phyloP scores from a whole-genome alignment of 2,329 filamentous ascomycete genomes.

The Didymella lethalis region DNA sequence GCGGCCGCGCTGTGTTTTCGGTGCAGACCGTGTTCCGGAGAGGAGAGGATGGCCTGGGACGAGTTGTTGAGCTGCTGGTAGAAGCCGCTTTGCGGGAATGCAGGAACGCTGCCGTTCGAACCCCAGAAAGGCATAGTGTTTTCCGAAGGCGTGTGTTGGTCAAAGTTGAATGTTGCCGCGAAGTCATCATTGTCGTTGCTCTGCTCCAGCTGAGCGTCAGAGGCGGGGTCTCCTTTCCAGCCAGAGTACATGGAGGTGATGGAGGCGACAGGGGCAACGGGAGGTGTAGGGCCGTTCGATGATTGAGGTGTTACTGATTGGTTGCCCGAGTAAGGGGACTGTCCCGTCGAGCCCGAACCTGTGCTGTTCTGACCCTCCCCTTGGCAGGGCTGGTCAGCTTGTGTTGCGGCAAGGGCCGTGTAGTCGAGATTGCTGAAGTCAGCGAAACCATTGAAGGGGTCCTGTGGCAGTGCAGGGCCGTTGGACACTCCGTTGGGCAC shows the following conservation, averaged over 20 bases:
- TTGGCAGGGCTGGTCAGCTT: constrained; percentile 33
- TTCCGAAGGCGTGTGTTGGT: constrained; percentile 43
- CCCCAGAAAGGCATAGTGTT: constrained; percentile 44
- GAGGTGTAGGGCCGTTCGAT: constrained; percentile 43
- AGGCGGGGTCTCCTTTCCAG: constrained; percentile 45
- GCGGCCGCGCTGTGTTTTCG: constrained; percentile 42
- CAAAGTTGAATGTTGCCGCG: constrained; percentile 40
- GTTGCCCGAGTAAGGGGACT: constrained; percentile 48
- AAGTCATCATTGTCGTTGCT: constrained; percentile 43
- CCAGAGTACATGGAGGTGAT: constrained; percentile 49
- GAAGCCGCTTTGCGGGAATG: constrained; percentile 40
- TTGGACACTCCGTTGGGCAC: constrained; percentile 36
- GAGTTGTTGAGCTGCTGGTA: constrained; percentile 50
- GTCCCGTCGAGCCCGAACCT: constrained; percentile 43
- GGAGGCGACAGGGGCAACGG: constrained; percentile 48
- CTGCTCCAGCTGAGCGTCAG: constrained; percentile 32
- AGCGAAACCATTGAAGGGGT: constrained; percentile 35
- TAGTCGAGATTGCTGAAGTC: constrained; percentile 42
- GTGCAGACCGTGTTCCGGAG: constrained; percentile 40
- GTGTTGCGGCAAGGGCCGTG: constrained; percentile 33
- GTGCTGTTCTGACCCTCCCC: constrained; percentile 42
- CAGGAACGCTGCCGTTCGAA: constrained; percentile 30
- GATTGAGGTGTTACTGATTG: constrained; percentile 46
- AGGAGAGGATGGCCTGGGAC: constrained; percentile 46
- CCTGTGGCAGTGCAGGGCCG: constrained; percentile 33